phyloP scores from a whole-genome alignment of 805 yeast species.

The Candida arabinofermentans region DNA sequence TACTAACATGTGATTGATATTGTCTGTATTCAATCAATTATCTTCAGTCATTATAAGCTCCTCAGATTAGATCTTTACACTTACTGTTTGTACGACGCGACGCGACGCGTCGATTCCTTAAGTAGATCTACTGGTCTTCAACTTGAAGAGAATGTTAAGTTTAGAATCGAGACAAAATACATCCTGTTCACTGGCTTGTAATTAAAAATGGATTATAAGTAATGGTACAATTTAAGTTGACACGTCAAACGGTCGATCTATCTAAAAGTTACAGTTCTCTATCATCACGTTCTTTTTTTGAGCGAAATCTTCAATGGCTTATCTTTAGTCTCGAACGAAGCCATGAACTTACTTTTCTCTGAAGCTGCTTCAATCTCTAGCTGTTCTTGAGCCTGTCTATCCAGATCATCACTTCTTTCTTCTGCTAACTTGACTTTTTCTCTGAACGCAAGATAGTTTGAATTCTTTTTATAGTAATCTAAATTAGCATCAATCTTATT shows the following conservation, averaged over 20 bases:
- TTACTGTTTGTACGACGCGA: too few relatives aligned
- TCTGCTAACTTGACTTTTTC: conserved; percentile 36
- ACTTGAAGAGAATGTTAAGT: conserved; percentile 1
- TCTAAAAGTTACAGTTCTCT: background rate
- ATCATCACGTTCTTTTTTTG: conserved; percentile 11
- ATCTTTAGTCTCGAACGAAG: conserved; percentile 13
- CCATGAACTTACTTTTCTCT: conserved; percentile 15
- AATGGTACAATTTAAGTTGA: too few relatives aligned
- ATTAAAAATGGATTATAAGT: too few relatives aligned
- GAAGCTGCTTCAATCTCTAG: conserved; percentile 16
- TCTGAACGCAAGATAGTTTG: conserved; percentile 40
- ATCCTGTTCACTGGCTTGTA: too few relatives aligned
- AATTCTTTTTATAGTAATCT: conserved; percentile 38
- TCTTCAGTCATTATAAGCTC: background rate
- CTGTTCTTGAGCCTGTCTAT: conserved; percentile 33
- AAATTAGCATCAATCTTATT: conserved; percentile 33
- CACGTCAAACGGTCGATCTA: too few relatives aligned
- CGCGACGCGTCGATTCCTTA: background rate
- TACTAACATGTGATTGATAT: too few relatives aligned
- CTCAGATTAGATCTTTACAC: too few relatives aligned
- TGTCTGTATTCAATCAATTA: too few relatives aligned
- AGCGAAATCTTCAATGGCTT: conserved; percentile 21
- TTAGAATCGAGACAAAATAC: too few relatives aligned
- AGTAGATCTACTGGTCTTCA: too few relatives aligned
- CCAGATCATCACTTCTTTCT: conserved; percentile 38